Evolutionary conservation across 2,329 filamentous ascomycete species (phyloP), one percentile per base, ranked within the genome.

Genomic region (Aspergillus fumigatus): DNA sequence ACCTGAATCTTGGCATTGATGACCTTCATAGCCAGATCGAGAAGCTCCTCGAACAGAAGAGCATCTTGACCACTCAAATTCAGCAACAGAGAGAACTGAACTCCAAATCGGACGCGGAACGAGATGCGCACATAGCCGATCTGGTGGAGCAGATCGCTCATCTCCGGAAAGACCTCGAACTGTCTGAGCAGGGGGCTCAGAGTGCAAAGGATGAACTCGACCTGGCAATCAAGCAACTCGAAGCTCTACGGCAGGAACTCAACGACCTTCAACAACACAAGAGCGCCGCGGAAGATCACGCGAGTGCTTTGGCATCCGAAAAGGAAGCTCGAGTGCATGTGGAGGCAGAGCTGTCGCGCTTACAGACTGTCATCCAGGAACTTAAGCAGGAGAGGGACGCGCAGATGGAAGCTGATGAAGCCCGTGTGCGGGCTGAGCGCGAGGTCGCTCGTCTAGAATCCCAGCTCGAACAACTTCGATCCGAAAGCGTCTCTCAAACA

Each of bases 51-150:
- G 90, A 96, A 65, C 92, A 97, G 70, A 95, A 96, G 70, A 85
- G 86, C 50, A 92, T 96, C 23, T 81, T 97, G 8, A 88, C 93
- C 67, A 86, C 92, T 47, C 92, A 97, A 72, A 93, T 97, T 67
- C 93, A 96, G 76, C 92, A 97, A 71, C 93, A 97, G 75, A 88
- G 92, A 57, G 91, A 96, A 68, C 82, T 97, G 56, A 96, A 96
- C 75, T 92, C 82, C 77, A 92, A 92, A 68, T 92, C 90, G 1
- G 91, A 96, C 64, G 80, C 78, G 14, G 74, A 82, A 62, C 78
- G 81, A 50, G 79, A 81, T 62, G 73, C 75, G 19, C 75, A 79
- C 56, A 76, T 80, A 41, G 71, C 71, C 27, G 73, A 79, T 35
- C 62, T 81, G 52, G 74, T 72, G 8, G 74, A 76, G 55, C 72